Evolutionary conservation across 2,329 filamentous ascomycete genomes (phyloP).

Genomic region (Furcasterigmium furcatum): DNA sequence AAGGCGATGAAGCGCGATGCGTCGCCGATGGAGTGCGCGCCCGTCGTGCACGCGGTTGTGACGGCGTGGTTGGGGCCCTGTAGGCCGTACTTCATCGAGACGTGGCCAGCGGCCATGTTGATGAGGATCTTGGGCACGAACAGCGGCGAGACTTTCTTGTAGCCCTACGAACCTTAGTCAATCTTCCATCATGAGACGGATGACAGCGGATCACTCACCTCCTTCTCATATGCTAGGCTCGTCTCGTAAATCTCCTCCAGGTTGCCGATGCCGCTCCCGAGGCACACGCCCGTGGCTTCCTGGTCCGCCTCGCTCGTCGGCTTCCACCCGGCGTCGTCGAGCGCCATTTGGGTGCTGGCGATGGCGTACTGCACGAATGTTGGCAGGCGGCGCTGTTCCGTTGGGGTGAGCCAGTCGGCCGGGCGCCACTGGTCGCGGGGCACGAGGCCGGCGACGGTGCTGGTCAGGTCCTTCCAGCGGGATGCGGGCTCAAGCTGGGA

Average conservation of each 20-base stretch:
- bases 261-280: conserved; percentile 94
- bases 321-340: conserved; percentile 78
- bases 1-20: conserved; percentile 89
- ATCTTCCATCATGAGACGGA: conserved; percentile 8
- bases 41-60: conserved; percentile 94
- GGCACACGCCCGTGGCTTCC: conserved; percentile 81
- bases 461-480: conserved; percentile 71
- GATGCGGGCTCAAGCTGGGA: conserved; percentile 52
- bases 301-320: conserved; percentile 57
- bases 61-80: conserved; percentile 88
- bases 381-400: conserved; percentile 77
- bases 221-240: conserved; percentile 69
- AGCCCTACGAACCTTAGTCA: conserved; percentile 57
- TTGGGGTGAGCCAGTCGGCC: conserved; percentile 48
- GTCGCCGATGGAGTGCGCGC: conserved; percentile 91
- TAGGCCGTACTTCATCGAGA: conserved; percentile 90
- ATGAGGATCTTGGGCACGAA: conserved; percentile 93
- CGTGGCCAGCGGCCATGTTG: conserved; percentile 91
- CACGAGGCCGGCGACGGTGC: conserved; percentile 80
- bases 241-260: conserved; percentile 87
- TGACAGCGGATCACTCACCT: conserved; percentile 57
- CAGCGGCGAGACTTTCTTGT: conserved; percentile 86
- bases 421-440: conserved; percentile 54
- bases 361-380: conserved; percentile 88
- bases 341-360: conserved; percentile 80